Evolutionary conservation across 1,139 yeast species (phyloP), one percentile per base, ranked within the genome.

Genomic region (Lodderomyces orthopsilosis): DNA sequence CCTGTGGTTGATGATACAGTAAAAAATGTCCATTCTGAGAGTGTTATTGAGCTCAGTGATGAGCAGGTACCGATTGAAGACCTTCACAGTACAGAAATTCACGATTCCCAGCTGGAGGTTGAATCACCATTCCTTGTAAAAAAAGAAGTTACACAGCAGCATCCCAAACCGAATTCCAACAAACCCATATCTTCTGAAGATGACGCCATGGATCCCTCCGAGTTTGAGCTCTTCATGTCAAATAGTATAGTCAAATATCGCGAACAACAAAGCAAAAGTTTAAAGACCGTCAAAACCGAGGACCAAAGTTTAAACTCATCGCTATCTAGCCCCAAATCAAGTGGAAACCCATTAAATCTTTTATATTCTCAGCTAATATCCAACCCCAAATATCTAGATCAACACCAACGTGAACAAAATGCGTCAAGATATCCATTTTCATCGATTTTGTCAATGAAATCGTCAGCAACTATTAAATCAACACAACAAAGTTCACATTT

Each of bases 381-480:
- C 13, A 51, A 51, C 32, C 53, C 53, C 2, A 48, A 48, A 9
- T 50, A 45, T 34, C 14, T 15, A 38, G 32, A 28, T 12, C 33
- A 15, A 15, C 19, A 22, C 37, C 41, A 24, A 14, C 18, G 24
- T 8, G 21, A 38, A 13, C 30, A 17, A 22, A 26, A 15, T 27
- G 42, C 43, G 17, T 36, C 47, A 9, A 40, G 37, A 17, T 42
- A 44, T 28, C 54, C 55, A 13, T 50, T 50, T 35, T 46, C 51
- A 8, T 45, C 43, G 19, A 39, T 45, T 23, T 39, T 54, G 7
- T 52, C 55, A 19, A 53, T 59, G 13, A 73, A 73, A 46, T 68
- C 76, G 3, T 51, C 66, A 0, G 68, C 78, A 7, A 72, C 74
- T 6, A 71, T 66, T 6, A 61, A 59, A 40, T 71, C 56, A 57